Evolutionary conservation across 306 rosid species (phyloP), one percentile per base, ranked within the genome.

Genomic region (Glycine latifolia): DNA sequence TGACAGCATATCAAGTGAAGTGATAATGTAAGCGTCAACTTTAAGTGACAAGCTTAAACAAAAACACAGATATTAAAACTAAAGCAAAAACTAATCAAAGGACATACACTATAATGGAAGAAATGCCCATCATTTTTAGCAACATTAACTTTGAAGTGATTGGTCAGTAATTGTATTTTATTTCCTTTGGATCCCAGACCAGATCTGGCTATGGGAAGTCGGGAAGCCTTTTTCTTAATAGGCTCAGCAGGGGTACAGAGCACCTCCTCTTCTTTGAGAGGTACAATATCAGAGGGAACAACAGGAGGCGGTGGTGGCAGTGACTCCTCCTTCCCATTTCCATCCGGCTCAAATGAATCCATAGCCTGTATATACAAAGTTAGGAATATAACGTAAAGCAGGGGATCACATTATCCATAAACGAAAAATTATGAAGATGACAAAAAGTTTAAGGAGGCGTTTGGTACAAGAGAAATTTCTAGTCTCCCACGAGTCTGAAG

Each of bases 271-370:
- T 67, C 82, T 61, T 85, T 88, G 47, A 89, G 31, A 2, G 95
- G 99, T 58, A 92, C 89, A 49, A 95, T 78, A 85, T 95, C 79
- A 0, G 94, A 86, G 3, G 99, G 99, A 33, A 94, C 91, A 60
- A 85, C 82, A 0, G 97, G 91, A 37, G 99, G 97, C 3, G 98
- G 98, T 16, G 97, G 99, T 0, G 97, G 97, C 83, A 95, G 73
- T 0, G 77, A 62, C n/a, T 73, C 88, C 14, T 75, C 87, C 67
- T 50, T 82, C 33, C 83, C 87, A 69, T 88, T 86, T 49, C 91
- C 97, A 67, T 90, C 88, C 4, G 81, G 85, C 73, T 92, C 97
- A 33, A 79, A 49, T 0, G 69, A 88, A 87, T 88, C 90, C 99
- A 95, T 94, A 31, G 78, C 75, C 89, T 84, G 26, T 5, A 4